These are phyloP conservation scores for Sextonia rubra DNA, from an alignment of 164 flowering plant genomes.

Conservation along the genomic window DNA sequence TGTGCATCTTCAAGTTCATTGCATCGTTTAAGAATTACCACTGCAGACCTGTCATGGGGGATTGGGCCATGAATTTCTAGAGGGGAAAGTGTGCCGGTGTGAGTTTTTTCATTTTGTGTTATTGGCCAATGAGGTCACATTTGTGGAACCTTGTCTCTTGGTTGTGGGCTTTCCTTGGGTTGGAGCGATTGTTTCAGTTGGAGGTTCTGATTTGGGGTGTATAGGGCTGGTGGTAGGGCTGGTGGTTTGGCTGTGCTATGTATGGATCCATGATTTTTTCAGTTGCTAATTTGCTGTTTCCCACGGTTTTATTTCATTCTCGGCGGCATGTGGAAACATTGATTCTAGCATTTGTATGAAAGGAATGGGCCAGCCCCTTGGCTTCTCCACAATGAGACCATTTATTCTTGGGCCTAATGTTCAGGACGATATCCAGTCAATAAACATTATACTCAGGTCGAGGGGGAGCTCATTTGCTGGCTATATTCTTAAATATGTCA, in stretches of 20 bases:
- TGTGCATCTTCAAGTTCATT: not conserved
- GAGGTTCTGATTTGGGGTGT: not conserved
- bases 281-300: too few relatives aligned
- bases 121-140: not conserved
- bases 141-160: not conserved
- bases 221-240: not conserved
- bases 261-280: too few relatives aligned
- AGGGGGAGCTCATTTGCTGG: too few relatives aligned
- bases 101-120: not conserved
- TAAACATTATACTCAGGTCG: too few relatives aligned
- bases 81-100: not conserved
- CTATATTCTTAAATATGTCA: too few relatives aligned
- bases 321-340: too few relatives aligned
- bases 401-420: too few relatives aligned
- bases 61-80: not conserved
- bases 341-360: too few relatives aligned
- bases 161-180: not conserved
- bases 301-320: too few relatives aligned
- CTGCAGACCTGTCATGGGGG: not conserved
- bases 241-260: not conserved
- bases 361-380: too few relatives aligned
- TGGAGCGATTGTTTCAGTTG: not conserved
- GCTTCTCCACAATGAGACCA: too few relatives aligned
- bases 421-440: too few relatives aligned
- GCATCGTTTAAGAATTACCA: not conserved